phyloP scores from a whole-genome alignment of 306 rosid species.

The Elaeagnus macrophylla region DNA sequence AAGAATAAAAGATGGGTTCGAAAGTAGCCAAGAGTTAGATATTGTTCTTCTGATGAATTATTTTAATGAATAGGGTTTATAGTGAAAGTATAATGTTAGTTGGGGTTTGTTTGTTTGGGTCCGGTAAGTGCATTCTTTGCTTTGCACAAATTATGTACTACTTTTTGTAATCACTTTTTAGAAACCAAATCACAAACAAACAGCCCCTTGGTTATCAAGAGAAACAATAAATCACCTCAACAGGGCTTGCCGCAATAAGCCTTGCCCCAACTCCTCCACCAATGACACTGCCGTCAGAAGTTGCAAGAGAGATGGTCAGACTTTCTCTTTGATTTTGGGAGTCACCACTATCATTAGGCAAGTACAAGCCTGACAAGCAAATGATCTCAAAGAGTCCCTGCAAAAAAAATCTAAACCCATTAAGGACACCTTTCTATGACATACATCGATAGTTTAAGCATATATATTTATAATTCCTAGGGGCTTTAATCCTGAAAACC shows the following conservation, averaged over 20 bases:
- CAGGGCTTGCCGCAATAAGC: conserved; percentile 79
- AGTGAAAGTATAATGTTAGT: no score
- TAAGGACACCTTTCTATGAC: not conserved
- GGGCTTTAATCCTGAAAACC: no score
- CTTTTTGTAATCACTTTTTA: no score
- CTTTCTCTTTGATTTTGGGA: conserved; percentile 66
- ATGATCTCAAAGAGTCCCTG: conserved; percentile 92
- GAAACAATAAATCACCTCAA: conserved; percentile 50
- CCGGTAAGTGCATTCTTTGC: no score
- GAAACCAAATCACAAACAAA: not conserved
- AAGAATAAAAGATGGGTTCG: no score
- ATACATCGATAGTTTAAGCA: no score
- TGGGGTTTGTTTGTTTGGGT: no score
- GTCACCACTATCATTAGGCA: conserved; percentile 49
- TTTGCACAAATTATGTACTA: no score
- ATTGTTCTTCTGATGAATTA: no score
- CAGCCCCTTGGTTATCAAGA: not conserved
- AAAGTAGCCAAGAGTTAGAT: no score
- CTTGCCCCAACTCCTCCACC: conserved; percentile 87
- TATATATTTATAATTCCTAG: no score
- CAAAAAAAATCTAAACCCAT: conserved; percentile 15
- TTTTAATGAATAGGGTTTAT: no score
- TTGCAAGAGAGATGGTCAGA: conserved; percentile 72
- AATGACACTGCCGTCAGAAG: conserved; percentile 79
- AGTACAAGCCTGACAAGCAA: conserved; percentile 75